Percentiles rank a stretch among this genome's conserved stretches.
phyloP scores from a whole-genome alignment of 768 basidiomycete genomes.

The Pulveroboletus sp. region DNA sequence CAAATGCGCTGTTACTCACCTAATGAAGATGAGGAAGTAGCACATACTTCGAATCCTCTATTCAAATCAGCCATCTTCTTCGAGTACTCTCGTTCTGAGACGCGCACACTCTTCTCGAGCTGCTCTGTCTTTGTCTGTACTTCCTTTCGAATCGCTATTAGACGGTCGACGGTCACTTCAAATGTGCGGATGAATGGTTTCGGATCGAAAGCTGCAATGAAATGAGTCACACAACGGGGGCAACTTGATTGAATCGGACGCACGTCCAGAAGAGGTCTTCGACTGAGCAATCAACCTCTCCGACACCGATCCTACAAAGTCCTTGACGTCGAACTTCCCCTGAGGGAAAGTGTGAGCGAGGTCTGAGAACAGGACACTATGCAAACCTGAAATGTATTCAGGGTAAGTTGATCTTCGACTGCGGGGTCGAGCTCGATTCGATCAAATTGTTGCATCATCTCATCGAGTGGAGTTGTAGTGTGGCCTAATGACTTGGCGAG shows the following conservation, averaged over 20 bases:
- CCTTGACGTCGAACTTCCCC: constrained; percentile 91
- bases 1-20: constrained; percentile 1
- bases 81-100: constrained; percentile 90
- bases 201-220: constrained; percentile 77
- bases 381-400: constrained; percentile 52
- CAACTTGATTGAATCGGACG: constrained; percentile 32
- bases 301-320: constrained; percentile 79
- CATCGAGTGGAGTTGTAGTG: not conserved
- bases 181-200: constrained; percentile 91
- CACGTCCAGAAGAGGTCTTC: constrained; percentile 77
- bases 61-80: constrained; percentile 92
- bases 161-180: constrained; percentile 82
- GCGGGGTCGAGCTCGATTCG: constrained; percentile 43
- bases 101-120: constrained; percentile 86
- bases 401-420: constrained; percentile 48
- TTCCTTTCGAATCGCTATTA: constrained; percentile 83
- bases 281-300: constrained; percentile 87
- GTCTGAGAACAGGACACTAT: not conserved
- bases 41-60: constrained; percentile 83
- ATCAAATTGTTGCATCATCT: constrained; percentile 23
- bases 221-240: constrained; percentile 6
- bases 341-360: constrained; percentile 27
- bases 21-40: not conserved
- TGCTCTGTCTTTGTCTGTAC: constrained; percentile 87
- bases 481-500: not conserved